These are phyloP conservation scores for Naegleria lovaniensis DNA, from an alignment of 208 protist species.

Conservation along the genomic window DNA sequence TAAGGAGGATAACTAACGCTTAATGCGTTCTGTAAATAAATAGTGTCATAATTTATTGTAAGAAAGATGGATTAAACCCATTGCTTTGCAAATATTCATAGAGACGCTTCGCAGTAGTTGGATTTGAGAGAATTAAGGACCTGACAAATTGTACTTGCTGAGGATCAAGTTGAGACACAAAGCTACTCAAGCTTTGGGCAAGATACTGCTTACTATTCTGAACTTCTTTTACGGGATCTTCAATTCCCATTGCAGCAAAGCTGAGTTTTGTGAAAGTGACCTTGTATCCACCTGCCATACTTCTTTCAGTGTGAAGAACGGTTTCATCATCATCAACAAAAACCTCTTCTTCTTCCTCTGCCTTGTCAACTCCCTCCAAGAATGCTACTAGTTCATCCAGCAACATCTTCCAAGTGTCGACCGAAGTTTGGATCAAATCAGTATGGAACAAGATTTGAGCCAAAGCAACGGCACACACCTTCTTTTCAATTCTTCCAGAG, in stretches of 20 bases:
- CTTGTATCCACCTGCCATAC: not conserved
- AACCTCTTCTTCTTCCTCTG: not conserved
- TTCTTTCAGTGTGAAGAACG: not conserved
- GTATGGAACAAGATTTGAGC: conserved; percentile 58
- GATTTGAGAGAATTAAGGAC: not conserved
- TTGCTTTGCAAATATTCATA: not conserved
- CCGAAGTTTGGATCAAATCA: not conserved
- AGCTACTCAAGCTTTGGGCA: not conserved
- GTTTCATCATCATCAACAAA: conserved; percentile 12
- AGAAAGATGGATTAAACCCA: not conserved
- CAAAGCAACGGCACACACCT: conserved; percentile 68
- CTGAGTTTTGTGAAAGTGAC: conserved; percentile 6
- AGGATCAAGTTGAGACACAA: not conserved
- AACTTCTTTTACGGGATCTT: not conserved
- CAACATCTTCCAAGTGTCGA: not conserved
- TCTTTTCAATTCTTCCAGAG: conserved; percentile 63
- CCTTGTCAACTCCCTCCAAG: not conserved
- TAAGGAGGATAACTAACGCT: not conserved
- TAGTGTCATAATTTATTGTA: not conserved
- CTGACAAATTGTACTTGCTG: not conserved
- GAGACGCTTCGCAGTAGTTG: not conserved
- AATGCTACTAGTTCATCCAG: not conserved
- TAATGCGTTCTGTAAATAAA: too few relatives aligned
- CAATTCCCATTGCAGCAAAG: not conserved
- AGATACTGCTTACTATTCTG: not conserved